These are phyloP conservation scores for Blastobotrys indianensis DNA, from an alignment of 1,139 yeast genomes.

Conservation along the genomic window DNA sequence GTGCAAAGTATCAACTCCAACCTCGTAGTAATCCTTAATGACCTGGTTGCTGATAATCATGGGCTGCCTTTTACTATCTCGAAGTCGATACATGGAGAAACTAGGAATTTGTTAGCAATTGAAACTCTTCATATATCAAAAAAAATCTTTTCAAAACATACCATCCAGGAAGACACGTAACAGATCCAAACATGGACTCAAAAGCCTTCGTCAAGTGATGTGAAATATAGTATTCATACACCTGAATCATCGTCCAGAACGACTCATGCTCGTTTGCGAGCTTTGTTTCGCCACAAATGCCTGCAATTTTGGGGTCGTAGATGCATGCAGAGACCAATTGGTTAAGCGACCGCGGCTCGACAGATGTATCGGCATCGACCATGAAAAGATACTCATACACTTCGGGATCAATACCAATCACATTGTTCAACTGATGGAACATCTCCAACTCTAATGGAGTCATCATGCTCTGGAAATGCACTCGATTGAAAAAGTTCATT, in stretches of 20 bases:
- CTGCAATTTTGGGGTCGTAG: conserved; percentile 30
- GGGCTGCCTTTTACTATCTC: conserved; percentile 72
- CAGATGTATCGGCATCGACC: conserved; percentile 37
- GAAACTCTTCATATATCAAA: not conserved
- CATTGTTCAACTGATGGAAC: conserved; percentile 28
- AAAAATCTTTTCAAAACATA: not conserved
- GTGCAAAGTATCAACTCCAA: conserved; percentile 32
- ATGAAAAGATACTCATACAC: conserved; percentile 31
- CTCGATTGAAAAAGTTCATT: conserved; percentile 33
- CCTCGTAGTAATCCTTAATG: conserved; percentile 31
- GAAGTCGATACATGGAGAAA: conserved; percentile 34
- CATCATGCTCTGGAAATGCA: conserved; percentile 35
- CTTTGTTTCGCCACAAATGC: conserved; percentile 35
- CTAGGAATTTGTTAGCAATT: conserved; percentile 14
- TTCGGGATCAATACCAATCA: conserved; percentile 29
- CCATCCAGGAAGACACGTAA: conserved; percentile 37
- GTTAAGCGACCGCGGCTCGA: conserved; percentile 29
- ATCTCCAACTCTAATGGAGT: conserved; percentile 33
- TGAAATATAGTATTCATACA: conserved; percentile 35
- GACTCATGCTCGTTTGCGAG: conserved; percentile 31
- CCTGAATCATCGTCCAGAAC: conserved; percentile 36
- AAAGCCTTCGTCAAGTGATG: conserved; percentile 35
- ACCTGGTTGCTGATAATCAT: conserved; percentile 43
- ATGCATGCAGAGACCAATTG: conserved; percentile 30
- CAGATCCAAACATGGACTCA: conserved; percentile 35